phyloP scores from a whole-genome alignment of 495 filamentous ascomycete genomes.

The Pyrenula aspistea region DNA sequence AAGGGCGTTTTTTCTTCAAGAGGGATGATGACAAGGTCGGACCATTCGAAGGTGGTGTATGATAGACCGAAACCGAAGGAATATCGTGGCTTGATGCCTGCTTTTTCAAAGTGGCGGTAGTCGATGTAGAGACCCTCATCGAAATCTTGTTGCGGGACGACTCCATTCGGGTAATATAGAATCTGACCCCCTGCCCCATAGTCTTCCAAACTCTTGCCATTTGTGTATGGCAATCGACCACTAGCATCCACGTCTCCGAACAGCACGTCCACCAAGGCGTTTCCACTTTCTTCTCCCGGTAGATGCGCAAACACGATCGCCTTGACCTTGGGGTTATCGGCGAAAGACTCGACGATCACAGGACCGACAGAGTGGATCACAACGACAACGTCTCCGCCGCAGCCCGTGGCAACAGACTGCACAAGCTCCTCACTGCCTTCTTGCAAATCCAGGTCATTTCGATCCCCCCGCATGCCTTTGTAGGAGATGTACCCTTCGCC shows the following conservation, averaged over 20 bases:
- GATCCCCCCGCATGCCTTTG: conserved; percentile 61
- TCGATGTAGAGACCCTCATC: conserved; percentile 76
- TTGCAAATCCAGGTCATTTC: conserved; percentile 69
- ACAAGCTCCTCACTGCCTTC: conserved; percentile 69
- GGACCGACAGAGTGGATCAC: conserved; percentile 88
- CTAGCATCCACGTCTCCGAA: conserved; percentile 80
- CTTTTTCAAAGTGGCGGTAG: conserved; percentile 82
- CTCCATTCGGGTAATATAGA: conserved; percentile 58
- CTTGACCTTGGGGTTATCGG: conserved; percentile 66
- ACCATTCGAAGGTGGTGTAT: conserved; percentile 72
- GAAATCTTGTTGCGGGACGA: conserved; percentile 76
- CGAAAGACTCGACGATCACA: conserved; percentile 74
- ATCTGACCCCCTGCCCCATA: conserved; percentile 73
- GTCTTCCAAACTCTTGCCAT: conserved; percentile 68
- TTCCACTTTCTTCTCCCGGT: conserved; percentile 83
- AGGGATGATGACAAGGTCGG: conserved; percentile 39
- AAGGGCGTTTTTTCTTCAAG: conserved; percentile 46
- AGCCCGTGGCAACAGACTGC: conserved; percentile 54
- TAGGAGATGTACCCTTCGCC: conserved; percentile 54
- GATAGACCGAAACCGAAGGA: conserved; percentile 72
- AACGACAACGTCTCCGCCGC: conserved; percentile 66
- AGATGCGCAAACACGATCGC: conserved; percentile 79
- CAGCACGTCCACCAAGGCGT: conserved; percentile 71
- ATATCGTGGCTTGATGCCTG: conserved; percentile 52
- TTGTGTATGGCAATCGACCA: conserved; percentile 81